phyloP scores from a whole-genome alignment of 768 basidiomycete genomes.

The Leccinum rimulosum region DNA sequence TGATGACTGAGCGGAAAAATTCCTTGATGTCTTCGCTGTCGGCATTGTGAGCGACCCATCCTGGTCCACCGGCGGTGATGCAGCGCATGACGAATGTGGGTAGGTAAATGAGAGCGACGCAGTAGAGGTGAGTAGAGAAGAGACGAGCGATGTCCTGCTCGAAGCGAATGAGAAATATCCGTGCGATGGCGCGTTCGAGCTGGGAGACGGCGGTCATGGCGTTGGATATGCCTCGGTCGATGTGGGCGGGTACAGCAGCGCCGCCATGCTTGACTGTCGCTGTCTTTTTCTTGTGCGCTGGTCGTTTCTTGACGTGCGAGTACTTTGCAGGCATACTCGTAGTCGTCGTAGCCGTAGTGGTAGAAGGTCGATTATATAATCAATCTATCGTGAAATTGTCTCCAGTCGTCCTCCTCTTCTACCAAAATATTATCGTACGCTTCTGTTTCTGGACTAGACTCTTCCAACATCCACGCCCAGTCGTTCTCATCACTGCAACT shows the following conservation, averaged over 20 bases:
- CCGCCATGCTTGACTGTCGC: not conserved
- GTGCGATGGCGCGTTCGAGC: constrained; percentile 66
- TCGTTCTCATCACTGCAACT: not conserved
- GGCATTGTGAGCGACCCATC: constrained; percentile 67
- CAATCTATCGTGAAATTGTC: constrained; percentile 47
- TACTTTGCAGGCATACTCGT: constrained; percentile 63
- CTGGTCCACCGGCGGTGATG: constrained; percentile 56
- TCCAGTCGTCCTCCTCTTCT: constrained; percentile 48
- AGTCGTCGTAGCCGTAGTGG: not conserved
- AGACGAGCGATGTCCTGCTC: constrained; percentile 75
- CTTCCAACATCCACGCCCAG: constrained; percentile 32
- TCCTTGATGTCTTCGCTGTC: constrained; percentile 72
- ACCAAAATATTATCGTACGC: constrained; percentile 21
- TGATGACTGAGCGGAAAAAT: constrained; percentile 65
- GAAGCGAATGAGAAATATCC: constrained; percentile 64
- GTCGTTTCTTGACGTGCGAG: constrained; percentile 70
- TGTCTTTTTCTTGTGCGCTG: constrained; percentile 46
- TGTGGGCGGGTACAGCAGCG: constrained; percentile 40
- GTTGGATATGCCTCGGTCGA: constrained; percentile 53
- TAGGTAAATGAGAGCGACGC: constrained; percentile 60
- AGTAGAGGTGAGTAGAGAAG: constrained; percentile 68
- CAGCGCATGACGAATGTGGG: constrained; percentile 69
- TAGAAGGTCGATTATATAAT: not conserved
- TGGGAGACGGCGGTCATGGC: constrained; percentile 61
- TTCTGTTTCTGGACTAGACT: constrained; percentile 19